A percentile compares a stretch with the other conserved stretches of the same genome.
Conservation (phyloP, 129 eudicot species). For the Glebionis coronaria region DNA sequence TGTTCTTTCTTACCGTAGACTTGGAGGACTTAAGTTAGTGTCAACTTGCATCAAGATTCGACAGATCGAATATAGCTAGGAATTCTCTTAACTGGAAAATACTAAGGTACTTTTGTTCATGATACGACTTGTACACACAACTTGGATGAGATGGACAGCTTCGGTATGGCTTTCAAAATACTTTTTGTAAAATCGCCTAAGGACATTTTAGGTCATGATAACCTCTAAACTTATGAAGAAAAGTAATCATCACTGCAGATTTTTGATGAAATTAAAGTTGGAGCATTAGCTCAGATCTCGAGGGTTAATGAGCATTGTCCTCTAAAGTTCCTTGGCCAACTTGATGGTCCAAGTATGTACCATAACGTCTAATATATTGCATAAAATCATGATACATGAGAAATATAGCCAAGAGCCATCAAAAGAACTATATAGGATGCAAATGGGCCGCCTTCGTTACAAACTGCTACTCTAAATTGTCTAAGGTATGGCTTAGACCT, state of each 20-base stretch:
- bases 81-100: too few species aligned
- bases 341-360: neutral
- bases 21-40: conserved; percentile 3
- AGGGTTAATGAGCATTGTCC: conserved; percentile 1
- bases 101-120: too few species aligned
- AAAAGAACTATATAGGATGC: too few species aligned
- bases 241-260: neutral
- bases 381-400: conserved; percentile 1
- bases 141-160: neutral
- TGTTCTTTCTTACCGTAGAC: conserved; percentile 6
- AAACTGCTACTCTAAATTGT: neutral
- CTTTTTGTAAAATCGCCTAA: neutral
- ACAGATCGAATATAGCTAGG: neutral
- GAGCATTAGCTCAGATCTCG: neutral
- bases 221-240: neutral
- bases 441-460: neutral
- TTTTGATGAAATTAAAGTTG: neutral
- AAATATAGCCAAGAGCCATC: too few species aligned
- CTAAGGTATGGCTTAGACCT: neutral
- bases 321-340: conserved; percentile 8
- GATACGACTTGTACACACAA: too few species aligned
- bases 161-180: neutral
- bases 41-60: conserved; percentile 4
- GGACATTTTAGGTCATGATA: neutral
- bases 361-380: neutral